Conservation (phyloP, 2,329 filamentous ascomycete species). For the Colletotrichum destructivum region DNA sequence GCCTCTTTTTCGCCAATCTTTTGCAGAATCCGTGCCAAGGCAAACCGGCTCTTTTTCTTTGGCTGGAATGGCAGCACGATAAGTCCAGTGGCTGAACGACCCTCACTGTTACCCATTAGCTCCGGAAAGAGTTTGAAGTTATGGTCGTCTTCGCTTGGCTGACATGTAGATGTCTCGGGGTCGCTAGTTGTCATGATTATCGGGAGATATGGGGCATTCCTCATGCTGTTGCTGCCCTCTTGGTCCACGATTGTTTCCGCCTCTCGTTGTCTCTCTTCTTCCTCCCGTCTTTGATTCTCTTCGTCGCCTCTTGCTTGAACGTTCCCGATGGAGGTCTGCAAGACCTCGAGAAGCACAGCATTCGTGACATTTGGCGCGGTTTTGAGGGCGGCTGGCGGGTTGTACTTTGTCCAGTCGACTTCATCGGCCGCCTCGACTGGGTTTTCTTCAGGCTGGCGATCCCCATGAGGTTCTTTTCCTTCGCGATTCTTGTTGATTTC, state of each 20-base stretch:
- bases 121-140: conserved; percentile 15
- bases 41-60: conserved; percentile 52
- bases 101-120: conserved; percentile 17
- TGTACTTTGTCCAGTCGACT: conserved; percentile 63
- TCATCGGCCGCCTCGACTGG: conserved; percentile 46
- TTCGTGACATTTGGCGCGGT: conserved; percentile 56
- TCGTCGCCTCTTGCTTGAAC: conserved; percentile 57
- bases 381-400: conserved; percentile 60
- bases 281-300: conserved; percentile 49
- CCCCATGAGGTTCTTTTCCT: conserved; percentile 37
- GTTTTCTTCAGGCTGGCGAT: conserved; percentile 39
- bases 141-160: not conserved
- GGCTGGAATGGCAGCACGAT: conserved; percentile 35
- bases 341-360: conserved; percentile 58
- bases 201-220: conserved; percentile 54
- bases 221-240: conserved; percentile 47
- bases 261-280: conserved; percentile 47
- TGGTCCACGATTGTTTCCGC: conserved; percentile 26
- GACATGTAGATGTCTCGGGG: not conserved
- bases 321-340: conserved; percentile 62
- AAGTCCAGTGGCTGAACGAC: conserved; percentile 13
- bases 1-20: conserved; percentile 34
- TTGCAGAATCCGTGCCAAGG: conserved; percentile 44
- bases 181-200: conserved; percentile 48
- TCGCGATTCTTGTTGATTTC: conserved; percentile 38